Conservation (phyloP, 1,284 basidiomycete species). For the Leccinum angustisporum region DNA sequence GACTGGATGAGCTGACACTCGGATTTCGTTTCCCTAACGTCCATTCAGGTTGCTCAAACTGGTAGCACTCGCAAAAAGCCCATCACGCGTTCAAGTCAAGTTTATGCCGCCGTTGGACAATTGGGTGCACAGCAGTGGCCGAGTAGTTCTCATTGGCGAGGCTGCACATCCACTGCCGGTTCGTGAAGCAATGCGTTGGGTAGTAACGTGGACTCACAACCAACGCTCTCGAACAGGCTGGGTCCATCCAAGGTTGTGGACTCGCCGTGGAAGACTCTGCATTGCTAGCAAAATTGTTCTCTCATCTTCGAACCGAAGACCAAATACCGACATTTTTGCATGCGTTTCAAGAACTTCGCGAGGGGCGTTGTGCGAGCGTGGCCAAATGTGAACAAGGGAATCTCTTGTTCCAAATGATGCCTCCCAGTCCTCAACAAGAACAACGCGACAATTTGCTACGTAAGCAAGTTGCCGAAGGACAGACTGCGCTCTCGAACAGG, state of each 20-base stretch:
- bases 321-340: slow-evolving; percentile 53
- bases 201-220: background rate
- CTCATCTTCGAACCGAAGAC: slow-evolving; percentile 46
- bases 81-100: slow-evolving; percentile 38
- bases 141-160: slow-evolving; percentile 48
- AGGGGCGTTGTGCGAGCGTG: slow-evolving; percentile 41
- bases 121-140: slow-evolving; percentile 52
- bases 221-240: slow-evolving; percentile 38
- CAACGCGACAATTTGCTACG: slow-evolving; percentile 45
- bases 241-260: slow-evolving; percentile 49
- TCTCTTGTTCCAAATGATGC: slow-evolving; percentile 40
- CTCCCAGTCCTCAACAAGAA: slow-evolving; percentile 39
- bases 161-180: slow-evolving; percentile 57
- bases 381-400: slow-evolving; percentile 39
- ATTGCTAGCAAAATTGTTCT: slow-evolving; percentile 56
- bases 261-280: slow-evolving; percentile 59
- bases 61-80: slow-evolving; percentile 35
- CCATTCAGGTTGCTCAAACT: slow-evolving; percentile 45
- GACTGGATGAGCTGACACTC: background rate
- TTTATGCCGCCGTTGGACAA: slow-evolving; percentile 44
- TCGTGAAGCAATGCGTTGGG: slow-evolving; percentile 17
- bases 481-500: slow-evolving; percentile 34
- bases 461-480: slow-evolving; percentile 39
- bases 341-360: slow-evolving; percentile 53
- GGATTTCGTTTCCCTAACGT: background rate